Percentiles rank a stretch among this genome's conserved stretches.
phyloP scores from a whole-genome alignment of 768 basidiomycete species.

The Hortiboletus campestris region DNA sequence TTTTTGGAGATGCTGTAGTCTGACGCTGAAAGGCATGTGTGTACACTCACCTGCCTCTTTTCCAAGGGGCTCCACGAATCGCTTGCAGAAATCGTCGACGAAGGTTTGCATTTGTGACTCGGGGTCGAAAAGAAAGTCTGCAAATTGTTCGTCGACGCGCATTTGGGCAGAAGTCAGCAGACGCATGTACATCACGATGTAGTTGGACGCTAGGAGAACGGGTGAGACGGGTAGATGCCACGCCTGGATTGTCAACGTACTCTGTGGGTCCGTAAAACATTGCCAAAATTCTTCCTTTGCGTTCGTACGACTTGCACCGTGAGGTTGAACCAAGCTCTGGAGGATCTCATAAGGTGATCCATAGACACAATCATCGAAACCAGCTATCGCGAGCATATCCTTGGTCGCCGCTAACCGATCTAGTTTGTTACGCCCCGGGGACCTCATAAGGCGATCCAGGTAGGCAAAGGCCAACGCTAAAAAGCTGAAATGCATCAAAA shows the following conservation, averaged over 20 bases:
- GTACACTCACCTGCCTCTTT: slow-evolving; percentile 64
- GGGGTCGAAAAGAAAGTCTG: slow-evolving; percentile 74
- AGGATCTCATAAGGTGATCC: slow-evolving; percentile 77
- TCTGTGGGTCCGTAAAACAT: slow-evolving; percentile 50
- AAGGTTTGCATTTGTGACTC: slow-evolving; percentile 60
- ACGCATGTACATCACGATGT: slow-evolving; percentile 77
- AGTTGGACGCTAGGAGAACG: slow-evolving; percentile 52
- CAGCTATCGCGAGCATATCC: slow-evolving; percentile 52
- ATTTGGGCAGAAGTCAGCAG: slow-evolving; percentile 84
- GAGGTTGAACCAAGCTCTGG: slow-evolving; percentile 43
- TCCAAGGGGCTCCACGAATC: slow-evolving; percentile 73
- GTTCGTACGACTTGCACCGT: slow-evolving; percentile 34
- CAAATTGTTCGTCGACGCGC: slow-evolving; percentile 53
- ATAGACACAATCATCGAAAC: slow-evolving; percentile 66
- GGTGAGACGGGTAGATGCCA: slow-evolving; percentile 1
- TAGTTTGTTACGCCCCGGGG: slow-evolving; percentile 45
- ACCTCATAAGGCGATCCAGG: slow-evolving; percentile 63
- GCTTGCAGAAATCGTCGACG: slow-evolving; percentile 67
- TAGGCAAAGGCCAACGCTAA: slow-evolving; percentile 82
- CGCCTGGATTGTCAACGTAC: slow-evolving; percentile 31
- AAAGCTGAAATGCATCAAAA: slow-evolving; percentile 19
- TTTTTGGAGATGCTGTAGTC: slow-evolving; percentile 2
- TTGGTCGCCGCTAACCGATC: slow-evolving; percentile 49
- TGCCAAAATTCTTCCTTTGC: slow-evolving; percentile 37
- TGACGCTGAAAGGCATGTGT: not conserved